Base-by-base conservation (phyloP, 2,329 filamentous ascomycete species). In the Sporothrix mexicana region DNA sequence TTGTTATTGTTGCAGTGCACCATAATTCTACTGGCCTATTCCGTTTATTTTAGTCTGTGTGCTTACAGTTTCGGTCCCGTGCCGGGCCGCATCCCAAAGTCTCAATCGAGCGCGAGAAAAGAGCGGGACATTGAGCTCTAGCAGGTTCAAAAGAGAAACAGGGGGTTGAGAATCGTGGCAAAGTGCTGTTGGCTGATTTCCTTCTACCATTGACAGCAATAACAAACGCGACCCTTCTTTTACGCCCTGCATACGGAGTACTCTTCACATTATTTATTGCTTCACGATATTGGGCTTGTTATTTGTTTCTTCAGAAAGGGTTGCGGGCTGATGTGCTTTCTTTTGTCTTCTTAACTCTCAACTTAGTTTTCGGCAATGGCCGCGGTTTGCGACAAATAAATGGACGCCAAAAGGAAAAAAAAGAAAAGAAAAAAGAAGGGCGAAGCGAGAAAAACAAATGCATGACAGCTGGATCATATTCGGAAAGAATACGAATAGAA, bases 1-100 rank as follows among this genome's bases (percentile, higher is more conserved):
- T 53, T 51, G 15, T n/a, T 20, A 66, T 47, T 12, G 41, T 47
- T 47, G 13, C 59, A 25, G 41, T 25, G 61, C 61, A 17, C 17
- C 20, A 9, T 12, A 36, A 36, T 36, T 36, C 3, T 36, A 6
- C 30, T 36, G 30, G 30, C 30, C 30, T 36, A 36, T 8, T 2
- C 20, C 13, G 13, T 67, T n/a, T 30, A 9, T 45, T 51, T 51
- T 67, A 51, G 64, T 51, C 64, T 25, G n/a, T 67, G 62, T 30
- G 23, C 43, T 66, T 47, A 30, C 62, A n/a, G 43, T 51, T 49
- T 67, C 64, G 64, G 64, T 67, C 64, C 64, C 64, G 64, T 67
- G 64, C 64, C 64, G 64, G 62, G 64, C 64, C 64, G 64, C 64
- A 67, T 51, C 61, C 61, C 61, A 66, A 13, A 45, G 61, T 47